phyloP scores from a whole-genome alignment of 768 basidiomycete species.

The Pleurotus cornucopiae region DNA sequence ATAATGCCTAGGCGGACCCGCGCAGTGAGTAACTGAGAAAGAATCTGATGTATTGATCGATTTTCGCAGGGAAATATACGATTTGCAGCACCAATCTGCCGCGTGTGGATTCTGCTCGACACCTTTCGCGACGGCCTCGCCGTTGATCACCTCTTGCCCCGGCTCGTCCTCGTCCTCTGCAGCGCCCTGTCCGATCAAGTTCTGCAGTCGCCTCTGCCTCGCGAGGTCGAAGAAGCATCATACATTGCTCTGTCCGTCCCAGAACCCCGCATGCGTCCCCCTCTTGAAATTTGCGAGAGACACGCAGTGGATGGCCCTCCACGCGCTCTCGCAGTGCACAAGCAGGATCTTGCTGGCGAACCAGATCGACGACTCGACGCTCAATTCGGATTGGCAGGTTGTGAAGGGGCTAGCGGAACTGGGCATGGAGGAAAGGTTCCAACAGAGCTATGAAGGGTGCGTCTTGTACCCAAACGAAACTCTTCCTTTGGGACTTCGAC shows the following conservation, averaged over 20 bases:
- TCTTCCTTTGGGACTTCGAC: not conserved
- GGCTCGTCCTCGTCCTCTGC: constrained; percentile 33
- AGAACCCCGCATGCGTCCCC: constrained; percentile 64
- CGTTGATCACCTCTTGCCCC: constrained; percentile 51
- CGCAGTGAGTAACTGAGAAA: too few relatives aligned
- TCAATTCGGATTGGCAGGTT: constrained; percentile 49
- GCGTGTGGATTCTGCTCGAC: constrained; percentile 79
- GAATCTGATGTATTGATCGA: not conserved
- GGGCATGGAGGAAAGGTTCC: constrained; percentile 68
- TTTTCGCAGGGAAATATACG: constrained; percentile 65
- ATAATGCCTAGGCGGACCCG: too few relatives aligned
- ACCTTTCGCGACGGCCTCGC: constrained; percentile 40
- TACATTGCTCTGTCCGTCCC: constrained; percentile 67
- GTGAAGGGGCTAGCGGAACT: constrained; percentile 65
- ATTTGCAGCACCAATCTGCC: constrained; percentile 51
- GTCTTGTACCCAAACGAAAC: constrained; percentile 9
- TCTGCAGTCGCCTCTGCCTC: constrained; percentile 79
- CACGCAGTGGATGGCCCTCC: constrained; percentile 70
- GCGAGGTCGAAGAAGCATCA: constrained; percentile 61
- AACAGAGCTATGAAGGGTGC: constrained; percentile 45
- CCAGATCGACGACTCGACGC: constrained; percentile 37
- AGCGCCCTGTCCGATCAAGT: constrained; percentile 54
- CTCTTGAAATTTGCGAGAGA: constrained; percentile 58
- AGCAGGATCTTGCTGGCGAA: constrained; percentile 56
- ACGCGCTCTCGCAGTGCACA: constrained; percentile 67